Percentiles rank a stretch among this genome's conserved stretches.
Evolutionary conservation across 2,329 filamentous ascomycete genomes (phyloP).

Genomic region (Aschersonia sp.): DNA sequence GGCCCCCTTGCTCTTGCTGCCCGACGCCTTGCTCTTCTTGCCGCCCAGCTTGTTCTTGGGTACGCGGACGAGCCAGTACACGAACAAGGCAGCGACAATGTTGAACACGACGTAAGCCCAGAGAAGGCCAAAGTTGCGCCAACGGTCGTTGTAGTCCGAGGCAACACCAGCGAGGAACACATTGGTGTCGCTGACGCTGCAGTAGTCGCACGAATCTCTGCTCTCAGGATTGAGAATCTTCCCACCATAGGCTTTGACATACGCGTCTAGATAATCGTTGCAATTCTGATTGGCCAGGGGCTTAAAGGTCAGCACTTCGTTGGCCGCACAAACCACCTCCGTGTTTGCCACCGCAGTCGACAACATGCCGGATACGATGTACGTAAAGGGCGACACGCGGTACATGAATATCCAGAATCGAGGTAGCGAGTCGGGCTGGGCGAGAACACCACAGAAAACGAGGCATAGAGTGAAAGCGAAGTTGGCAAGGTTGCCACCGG

Average conservation of each 20-base stretch:
- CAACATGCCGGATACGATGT: slow-evolving; percentile 61
- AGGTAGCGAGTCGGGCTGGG: slow-evolving; percentile 45
- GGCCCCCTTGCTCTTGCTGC: background rate
- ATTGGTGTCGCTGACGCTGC: slow-evolving; percentile 36
- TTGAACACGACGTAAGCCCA: slow-evolving; percentile 48
- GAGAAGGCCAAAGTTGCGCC: slow-evolving; percentile 54
- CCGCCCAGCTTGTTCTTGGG: slow-evolving; percentile 28
- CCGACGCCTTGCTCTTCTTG: slow-evolving; percentile 11
- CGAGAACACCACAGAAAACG: slow-evolving; percentile 66
- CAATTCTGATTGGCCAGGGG: slow-evolving; percentile 47
- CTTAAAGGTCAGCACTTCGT: slow-evolving; percentile 55
- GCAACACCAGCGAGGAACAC: slow-evolving; percentile 30
- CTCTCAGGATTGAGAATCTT: slow-evolving; percentile 33
- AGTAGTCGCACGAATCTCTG: slow-evolving; percentile 40
- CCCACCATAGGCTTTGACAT: slow-evolving; percentile 34
- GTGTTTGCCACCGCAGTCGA: slow-evolving; percentile 56
- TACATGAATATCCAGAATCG: slow-evolving; percentile 76
- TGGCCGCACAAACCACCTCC: slow-evolving; percentile 47
- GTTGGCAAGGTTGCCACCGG: slow-evolving; percentile 62
- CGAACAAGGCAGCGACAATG: slow-evolving; percentile 33
- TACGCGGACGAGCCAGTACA: slow-evolving; percentile 41
- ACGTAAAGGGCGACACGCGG: slow-evolving; percentile 68
- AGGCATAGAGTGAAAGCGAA: slow-evolving; percentile 59
- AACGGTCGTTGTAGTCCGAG: slow-evolving; percentile 42
- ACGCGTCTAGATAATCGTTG: slow-evolving; percentile 37